These are phyloP conservation scores for Trichophyton mentagrophytes DNA, from an alignment of 2,329 filamentous ascomycete genomes.

Conservation along the genomic window DNA sequence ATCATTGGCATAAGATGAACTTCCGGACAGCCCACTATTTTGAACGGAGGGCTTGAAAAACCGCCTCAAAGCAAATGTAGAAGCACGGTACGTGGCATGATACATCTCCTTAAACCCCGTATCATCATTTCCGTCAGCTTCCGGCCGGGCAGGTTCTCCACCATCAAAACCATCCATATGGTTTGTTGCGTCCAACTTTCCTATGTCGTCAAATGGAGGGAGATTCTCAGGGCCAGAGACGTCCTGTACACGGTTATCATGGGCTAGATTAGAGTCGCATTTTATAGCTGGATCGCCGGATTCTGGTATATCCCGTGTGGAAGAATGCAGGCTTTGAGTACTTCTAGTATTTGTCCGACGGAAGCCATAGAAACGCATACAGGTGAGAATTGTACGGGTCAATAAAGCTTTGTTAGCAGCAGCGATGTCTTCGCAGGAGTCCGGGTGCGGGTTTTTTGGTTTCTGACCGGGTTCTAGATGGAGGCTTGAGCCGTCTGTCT, in stretches of 20 bases:
- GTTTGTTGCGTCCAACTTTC: not conserved
- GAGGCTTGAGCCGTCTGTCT: not conserved
- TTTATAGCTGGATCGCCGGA: slow-evolving; percentile 11
- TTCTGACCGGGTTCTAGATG: not conserved
- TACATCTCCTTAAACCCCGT: slow-evolving; percentile 34
- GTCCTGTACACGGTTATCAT: not conserved
- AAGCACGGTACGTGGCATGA: slow-evolving; percentile 32
- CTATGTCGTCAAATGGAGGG: not conserved
- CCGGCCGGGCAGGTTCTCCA: not conserved
- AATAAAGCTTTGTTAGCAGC: slow-evolving; percentile 30
- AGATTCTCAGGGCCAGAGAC: too few species aligned
- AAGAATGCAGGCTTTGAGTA: slow-evolving; percentile 6
- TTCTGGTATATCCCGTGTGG: slow-evolving; percentile 3
- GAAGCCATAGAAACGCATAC: slow-evolving; percentile 33
- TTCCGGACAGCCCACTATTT: slow-evolving; percentile 3
- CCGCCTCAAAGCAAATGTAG: slow-evolving; percentile 31
- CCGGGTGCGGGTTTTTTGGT: not conserved
- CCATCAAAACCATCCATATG: not conserved
- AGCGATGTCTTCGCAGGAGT: slow-evolving; percentile 13
- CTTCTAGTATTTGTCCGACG: slow-evolving; percentile 21
- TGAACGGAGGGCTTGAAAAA: slow-evolving; percentile 22
- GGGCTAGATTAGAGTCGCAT: not conserved
- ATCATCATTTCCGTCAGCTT: slow-evolving; percentile 19
- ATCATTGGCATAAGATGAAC: slow-evolving; percentile 8
- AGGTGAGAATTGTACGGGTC: slow-evolving; percentile 32